Evolutionary conservation across 257 asterid genomes (phyloP).

Genomic region (Penstemon eatonii): DNA sequence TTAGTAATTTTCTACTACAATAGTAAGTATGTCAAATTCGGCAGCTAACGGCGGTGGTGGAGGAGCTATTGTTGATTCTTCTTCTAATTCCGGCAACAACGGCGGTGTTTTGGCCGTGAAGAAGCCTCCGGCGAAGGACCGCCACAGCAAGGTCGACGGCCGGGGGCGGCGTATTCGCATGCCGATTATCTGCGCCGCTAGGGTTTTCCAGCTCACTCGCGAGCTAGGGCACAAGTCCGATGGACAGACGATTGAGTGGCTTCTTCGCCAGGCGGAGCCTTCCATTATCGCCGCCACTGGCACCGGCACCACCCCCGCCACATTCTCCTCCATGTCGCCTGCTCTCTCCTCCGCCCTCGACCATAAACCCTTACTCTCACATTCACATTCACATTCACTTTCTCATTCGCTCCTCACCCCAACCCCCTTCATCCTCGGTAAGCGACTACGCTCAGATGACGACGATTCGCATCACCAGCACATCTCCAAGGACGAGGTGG

Average conservation of each 20-base stretch:
- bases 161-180: constrained; percentile 95
- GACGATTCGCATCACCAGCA: constrained; percentile 34
- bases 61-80: constrained; percentile 34
- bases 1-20: too few species aligned
- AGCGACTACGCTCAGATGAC: constrained; percentile 73
- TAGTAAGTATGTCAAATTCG: constrained; percentile 39
- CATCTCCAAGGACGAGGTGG: constrained; percentile 58
- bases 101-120: constrained; percentile 40
- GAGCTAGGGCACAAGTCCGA: constrained; percentile 98
- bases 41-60: constrained; percentile 43
- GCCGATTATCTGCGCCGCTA: constrained; percentile 97
- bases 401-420: constrained; percentile 58
- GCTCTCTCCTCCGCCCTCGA: constrained; percentile 54
- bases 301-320: constrained; percentile 89
- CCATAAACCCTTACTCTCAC: constrained; percentile 39
- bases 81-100: constrained; percentile 27
- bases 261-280: constrained; percentile 96
- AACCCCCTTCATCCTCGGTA: constrained; percentile 86
- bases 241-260: constrained; percentile 97
- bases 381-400: constrained; percentile 6
- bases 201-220: constrained; percentile 92
- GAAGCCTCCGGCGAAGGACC: constrained; percentile 93
- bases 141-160: constrained; percentile 96
- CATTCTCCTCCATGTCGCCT: constrained; percentile 69
- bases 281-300: constrained; percentile 97